Evolutionary conservation across 2,329 filamentous ascomycete genomes (phyloP).

Genomic region (Alternaria atra): DNA sequence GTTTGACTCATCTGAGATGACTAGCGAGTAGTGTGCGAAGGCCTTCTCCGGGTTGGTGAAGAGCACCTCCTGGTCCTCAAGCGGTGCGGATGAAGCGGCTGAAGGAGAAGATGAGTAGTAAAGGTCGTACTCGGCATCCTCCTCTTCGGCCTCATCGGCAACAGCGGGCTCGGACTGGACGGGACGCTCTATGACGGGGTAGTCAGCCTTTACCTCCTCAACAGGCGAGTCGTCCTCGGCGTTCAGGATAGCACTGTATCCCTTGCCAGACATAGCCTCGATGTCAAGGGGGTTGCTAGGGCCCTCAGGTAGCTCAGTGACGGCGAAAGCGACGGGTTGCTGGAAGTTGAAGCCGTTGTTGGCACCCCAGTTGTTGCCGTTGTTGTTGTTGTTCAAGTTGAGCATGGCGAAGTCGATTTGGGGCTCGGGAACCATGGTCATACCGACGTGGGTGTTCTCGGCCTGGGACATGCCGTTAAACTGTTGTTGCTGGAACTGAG

Average conservation of each 20-base stretch:
- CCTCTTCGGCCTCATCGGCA: conserved; percentile 56
- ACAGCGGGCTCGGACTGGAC: conserved; percentile 32
- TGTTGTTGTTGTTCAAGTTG: conserved; percentile 60
- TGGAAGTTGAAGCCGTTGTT: conserved; percentile 60
- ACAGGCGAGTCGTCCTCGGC: conserved; percentile 49
- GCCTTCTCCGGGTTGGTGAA: conserved; percentile 71
- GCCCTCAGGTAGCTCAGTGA: conserved; percentile 74
- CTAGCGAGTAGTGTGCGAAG: conserved; percentile 69
- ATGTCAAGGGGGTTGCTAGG: conserved; percentile 67
- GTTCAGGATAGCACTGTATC: conserved; percentile 48
- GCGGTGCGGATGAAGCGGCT: conserved; percentile 52
- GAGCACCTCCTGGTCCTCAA: conserved; percentile 41
- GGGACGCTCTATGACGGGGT: conserved; percentile 58
- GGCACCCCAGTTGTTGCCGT: conserved; percentile 57
- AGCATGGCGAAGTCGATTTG: conserved; percentile 78
- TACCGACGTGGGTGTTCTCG: conserved; percentile 71
- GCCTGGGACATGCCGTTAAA: conserved; percentile 57
- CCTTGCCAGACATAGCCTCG: conserved; percentile 75
- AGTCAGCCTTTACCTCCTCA: conserved; percentile 60
- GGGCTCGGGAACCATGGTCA: conserved; percentile 85
- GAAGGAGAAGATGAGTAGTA: conserved; percentile 58
- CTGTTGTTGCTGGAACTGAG: conserved; percentile 63
- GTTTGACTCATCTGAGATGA: conserved; percentile 64
- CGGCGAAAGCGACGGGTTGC: conserved; percentile 76
- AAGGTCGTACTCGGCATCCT: conserved; percentile 69